Evolutionary conservation across 768 basidiomycete species (phyloP), one percentile per base, ranked within the genome.

Genomic region (Kwoniella dejecticola): DNA sequence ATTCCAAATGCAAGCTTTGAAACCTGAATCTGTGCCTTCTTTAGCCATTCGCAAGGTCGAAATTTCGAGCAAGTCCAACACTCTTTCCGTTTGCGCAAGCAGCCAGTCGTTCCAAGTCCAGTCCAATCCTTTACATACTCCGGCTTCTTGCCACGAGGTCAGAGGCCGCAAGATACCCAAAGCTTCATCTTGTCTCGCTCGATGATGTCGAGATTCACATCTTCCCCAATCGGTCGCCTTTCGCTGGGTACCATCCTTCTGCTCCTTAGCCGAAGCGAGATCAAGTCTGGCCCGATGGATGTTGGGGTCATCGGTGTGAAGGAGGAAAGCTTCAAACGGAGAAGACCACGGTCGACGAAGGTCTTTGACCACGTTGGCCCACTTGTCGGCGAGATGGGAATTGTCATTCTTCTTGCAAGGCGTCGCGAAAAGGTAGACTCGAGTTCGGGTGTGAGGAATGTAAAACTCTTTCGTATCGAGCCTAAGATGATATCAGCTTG

Each of bases 61-160:
- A 67, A 96, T 95, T 71, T 97, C 94, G 87, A 95, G 88, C 67
- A 97, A 79, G 77, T 97, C 94, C 87, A 91, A 89, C 3, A 97
- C 94, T 30, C 94, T 86, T 73, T 96, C 91, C 19, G 96, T 93
- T 77, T 96, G 93, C 12, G 85, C 85, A n/a, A 86, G 81, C 24
- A 87, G 90, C 94, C 94, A 97, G 74, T 96, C 92, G 60, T 86
- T 85, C 94, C 94, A 97, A 29, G 88, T 88, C 69, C 89, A 91
- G 70, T 94, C 92, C 0, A 87, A 88, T 55, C 94, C 80, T 74
- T 88, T 91, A 73, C 90, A 92, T 65, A 84, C 86, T 10, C 65
- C 75, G 85, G 91, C 89, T 82, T 94, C 91, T 57, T 92, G 90
- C 94, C 94, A 97, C 77, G 85, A 87, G 0, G 94, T 96, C 21